These are phyloP conservation scores for Helicostylum pulchrum DNA, from an alignment of 192 early-diverging fungal genomes.

Conservation along the genomic window DNA sequence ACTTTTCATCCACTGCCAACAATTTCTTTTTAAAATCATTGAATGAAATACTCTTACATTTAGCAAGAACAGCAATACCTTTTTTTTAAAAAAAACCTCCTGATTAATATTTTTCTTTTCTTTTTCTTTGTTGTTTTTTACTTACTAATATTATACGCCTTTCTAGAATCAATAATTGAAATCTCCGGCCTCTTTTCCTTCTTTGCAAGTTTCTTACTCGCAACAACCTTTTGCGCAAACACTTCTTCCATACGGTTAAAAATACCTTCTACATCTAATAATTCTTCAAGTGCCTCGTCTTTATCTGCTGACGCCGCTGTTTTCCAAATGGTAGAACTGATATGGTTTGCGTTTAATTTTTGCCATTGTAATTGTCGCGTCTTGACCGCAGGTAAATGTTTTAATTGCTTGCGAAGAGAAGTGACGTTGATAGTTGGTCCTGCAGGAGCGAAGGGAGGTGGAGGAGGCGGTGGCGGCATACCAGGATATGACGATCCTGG, in stretches of 20 bases:
- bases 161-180: slow-evolving; percentile 69
- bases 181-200: slow-evolving; percentile 61
- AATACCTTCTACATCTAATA: slow-evolving; percentile 30
- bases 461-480: slow-evolving; percentile 13
- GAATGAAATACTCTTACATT: slow-evolving; percentile 65
- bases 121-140: neutral
- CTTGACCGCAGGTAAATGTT: slow-evolving; percentile 25
- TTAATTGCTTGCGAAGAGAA: slow-evolving; percentile 20
- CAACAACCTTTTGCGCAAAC: slow-evolving; percentile 33
- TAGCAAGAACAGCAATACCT: slow-evolving; percentile 39
- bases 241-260: slow-evolving; percentile 30
- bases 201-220: slow-evolving; percentile 31
- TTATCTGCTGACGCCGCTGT: slow-evolving; percentile 8
- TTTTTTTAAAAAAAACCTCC: no score
- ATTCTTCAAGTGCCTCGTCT: slow-evolving; percentile 12
- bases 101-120: neutral
- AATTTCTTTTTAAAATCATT: slow-evolving; percentile 65
- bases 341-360: slow-evolving; percentile 23
- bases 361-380: slow-evolving; percentile 36
- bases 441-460: neutral
- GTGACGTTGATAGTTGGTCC: neutral
- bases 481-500: neutral
- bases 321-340: slow-evolving; percentile 32
- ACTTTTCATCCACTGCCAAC: slow-evolving; percentile 63
- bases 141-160: slow-evolving; percentile 61